These are phyloP conservation scores for Cronartium quercuum DNA, from an alignment of 1,284 basidiomycete genomes.

Conservation along the genomic window DNA sequence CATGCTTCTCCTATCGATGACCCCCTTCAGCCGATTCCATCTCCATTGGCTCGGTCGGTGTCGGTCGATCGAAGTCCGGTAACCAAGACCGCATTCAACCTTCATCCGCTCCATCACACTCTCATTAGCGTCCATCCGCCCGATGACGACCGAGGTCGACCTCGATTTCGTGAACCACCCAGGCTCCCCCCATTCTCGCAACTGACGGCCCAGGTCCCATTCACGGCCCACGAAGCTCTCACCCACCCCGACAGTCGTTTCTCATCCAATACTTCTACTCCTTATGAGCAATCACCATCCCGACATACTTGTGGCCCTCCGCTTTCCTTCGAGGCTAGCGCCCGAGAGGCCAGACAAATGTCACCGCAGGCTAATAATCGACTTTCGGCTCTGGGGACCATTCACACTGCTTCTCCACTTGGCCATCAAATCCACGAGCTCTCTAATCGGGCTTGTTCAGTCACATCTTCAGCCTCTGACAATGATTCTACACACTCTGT, in stretches of 20 bases:
- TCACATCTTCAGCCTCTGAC: neutral
- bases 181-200: neutral
- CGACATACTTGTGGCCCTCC: conserved; percentile 9
- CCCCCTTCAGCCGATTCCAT: neutral
- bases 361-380: neutral
- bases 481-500: neutral
- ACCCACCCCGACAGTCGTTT: no score
- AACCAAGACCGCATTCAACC: neutral
- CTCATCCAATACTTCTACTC: no score
- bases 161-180: neutral
- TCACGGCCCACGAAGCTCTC: no score
- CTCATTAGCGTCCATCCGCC: no score
- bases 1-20: no score
- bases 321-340: conserved; percentile 26
- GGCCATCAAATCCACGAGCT: neutral
- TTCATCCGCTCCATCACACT: neutral
- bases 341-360: conserved; percentile 4
- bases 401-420: neutral
- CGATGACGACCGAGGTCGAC: neutral
- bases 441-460: neutral
- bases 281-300: neutral
- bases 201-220: no score
- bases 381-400: neutral
- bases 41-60: neutral
- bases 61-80: neutral